Evolutionary conservation across 495 filamentous ascomycete genomes (phyloP), one percentile per base, ranked within the genome.

Genomic region (Rhypophila decipiens): DNA sequence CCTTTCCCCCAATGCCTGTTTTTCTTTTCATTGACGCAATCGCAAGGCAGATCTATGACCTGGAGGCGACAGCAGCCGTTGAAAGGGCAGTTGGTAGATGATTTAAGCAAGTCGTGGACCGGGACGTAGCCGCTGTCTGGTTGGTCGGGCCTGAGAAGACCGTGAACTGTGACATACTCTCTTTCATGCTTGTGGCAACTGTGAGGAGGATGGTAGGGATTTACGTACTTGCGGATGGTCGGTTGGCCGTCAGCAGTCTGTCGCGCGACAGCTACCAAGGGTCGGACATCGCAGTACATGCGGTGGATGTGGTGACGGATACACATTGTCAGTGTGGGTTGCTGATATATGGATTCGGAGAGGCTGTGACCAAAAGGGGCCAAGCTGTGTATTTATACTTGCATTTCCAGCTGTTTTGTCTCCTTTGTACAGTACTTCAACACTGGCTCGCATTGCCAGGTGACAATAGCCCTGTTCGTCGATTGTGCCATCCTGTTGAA

Each of bases 301-400:
- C 17, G 23, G 37, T 48, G 46, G 37, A 48, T n/a, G 27, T 50
- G 27, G 13, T 42, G 47, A 3, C 39, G 47, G 47, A 50, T 43
- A 20, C 46, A 48, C 46, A 48, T 47, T 8, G 5, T 40, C 22
- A n/a, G n/a, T n/a, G n/a, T n/a, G n/a, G n/a, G n/a, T n/a, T n/a
- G n/a, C n/a, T n/a, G n/a, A n/a, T n/a, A n/a, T n/a, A n/a, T n/a
- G n/a, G n/a, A n/a, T n/a, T n/a, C n/a, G n/a, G n/a, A n/a, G 20
- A 20, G 0, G 2, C 5, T n/a, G n/a, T n/a, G n/a, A n/a, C n/a
- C n/a, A n/a, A n/a, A n/a, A n/a, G n/a, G n/a, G n/a, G n/a, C n/a
- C n/a, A n/a, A n/a, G n/a, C n/a, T n/a, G n/a, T n/a, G n/a, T n/a
- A n/a, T n/a, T n/a, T n/a, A n/a, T n/a, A n/a, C n/a, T n/a, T n/a